Base-by-base conservation (phyloP, 1,284 basidiomycete genomes). In the Omphalotus olearius region DNA sequence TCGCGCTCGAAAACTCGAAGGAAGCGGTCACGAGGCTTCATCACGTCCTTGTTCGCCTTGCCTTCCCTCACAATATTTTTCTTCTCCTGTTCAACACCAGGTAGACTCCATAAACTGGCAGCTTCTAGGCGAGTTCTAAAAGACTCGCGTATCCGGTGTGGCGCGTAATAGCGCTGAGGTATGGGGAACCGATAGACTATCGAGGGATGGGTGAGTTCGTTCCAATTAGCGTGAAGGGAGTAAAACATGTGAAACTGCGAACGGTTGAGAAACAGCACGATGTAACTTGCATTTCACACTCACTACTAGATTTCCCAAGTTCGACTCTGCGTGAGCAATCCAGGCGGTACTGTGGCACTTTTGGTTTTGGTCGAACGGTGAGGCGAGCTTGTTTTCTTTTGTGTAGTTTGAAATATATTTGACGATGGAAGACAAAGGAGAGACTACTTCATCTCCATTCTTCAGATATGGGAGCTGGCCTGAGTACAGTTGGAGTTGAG, bases 161-260 rank as follows among this genome's bases (percentile, higher is more conserved):
- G 83, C 1, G 88, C 76, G 59, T 85, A 91, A 62, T 88, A 90
- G 5, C 79, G 75, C 57, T 86, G 84, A 1, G 87, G 88, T 2
- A 85, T 53, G 13, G 81, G 74, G 51, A 88, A 78, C 56, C 82
- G 66, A 11, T 76, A 73, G 1, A 74, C 78, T 26, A 90, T 67
- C 0, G 73, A 66, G 2, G 75, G 76, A 45, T 74, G 74, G 2
- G 77, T 85, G 46, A 85, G 59, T 9, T 69, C 68, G 56, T 62
- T 67, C 75, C 85, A 91, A 58, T 91, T 91, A 36, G 70, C 69
- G 35, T 76, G 66, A 26, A 79, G 67, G 4, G 83, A 78, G 60
- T 80, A 91, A 36, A 87, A 69, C 55, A 74, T 74, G 60, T 87
- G 76, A 30, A 79, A 68, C 74, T 83, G 28, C 17, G 36, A 36